A percentile compares a stretch with the other conserved stretches of the same genome.
phyloP scores from a whole-genome alignment of 2,329 filamentous ascomycete species.

The Pseudogymnoascus sp. region DNA sequence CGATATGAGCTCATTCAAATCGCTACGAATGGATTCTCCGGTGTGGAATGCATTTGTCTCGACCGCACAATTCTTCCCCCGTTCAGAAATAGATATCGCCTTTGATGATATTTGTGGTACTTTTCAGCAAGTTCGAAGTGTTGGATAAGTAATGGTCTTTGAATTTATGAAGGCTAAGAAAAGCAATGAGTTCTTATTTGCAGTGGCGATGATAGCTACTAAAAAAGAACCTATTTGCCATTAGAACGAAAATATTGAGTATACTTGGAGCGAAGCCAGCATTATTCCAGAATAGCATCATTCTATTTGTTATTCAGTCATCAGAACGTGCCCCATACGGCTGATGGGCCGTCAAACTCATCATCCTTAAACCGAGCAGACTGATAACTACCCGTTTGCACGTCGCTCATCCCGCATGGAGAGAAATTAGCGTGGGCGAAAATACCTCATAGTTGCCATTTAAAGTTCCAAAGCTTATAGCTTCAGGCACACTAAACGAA shows the following conservation, averaged over 20 bases:
- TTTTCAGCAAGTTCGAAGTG: background rate
- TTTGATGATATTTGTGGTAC: background rate
- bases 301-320: background rate
- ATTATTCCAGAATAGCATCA: background rate
- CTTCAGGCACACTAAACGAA: background rate
- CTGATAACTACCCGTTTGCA: background rate
- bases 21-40: background rate
- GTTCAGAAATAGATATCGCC: background rate
- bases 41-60: background rate
- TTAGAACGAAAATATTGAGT: background rate
- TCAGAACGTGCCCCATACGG: background rate
- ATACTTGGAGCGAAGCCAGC: background rate
- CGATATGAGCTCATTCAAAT: background rate
- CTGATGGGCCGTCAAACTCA: background rate
- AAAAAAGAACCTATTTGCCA: background rate
- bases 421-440: background rate
- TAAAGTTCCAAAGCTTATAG: background rate
- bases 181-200: background rate
- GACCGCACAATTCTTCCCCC: background rate
- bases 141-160: background rate
- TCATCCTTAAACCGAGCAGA: background rate
- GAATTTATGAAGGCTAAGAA: background rate
- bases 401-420: background rate
- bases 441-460: conserved; percentile 2
- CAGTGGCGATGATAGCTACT: background rate